phyloP scores from a whole-genome alignment of 2,329 filamentous ascomycete genomes.

The Keithomyces neogunnii region DNA sequence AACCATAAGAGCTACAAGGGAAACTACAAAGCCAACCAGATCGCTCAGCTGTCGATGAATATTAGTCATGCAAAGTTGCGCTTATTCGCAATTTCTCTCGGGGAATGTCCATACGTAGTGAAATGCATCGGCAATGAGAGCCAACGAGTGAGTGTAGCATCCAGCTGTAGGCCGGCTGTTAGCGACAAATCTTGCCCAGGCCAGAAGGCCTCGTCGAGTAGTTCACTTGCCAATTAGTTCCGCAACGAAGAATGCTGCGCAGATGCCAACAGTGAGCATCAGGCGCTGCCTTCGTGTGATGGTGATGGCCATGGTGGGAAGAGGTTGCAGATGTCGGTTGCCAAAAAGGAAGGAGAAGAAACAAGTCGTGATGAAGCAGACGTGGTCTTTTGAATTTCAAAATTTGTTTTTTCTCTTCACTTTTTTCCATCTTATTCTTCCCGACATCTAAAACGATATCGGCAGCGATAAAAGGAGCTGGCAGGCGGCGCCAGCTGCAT shows the following conservation, averaged over 20 bases:
- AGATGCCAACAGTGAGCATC: slow-evolving; percentile 38
- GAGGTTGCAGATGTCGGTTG: not conserved
- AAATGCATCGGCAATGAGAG: slow-evolving; percentile 69
- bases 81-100: not conserved
- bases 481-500: not conserved
- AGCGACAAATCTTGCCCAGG: not conserved
- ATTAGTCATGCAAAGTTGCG: slow-evolving; percentile 8
- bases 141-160: slow-evolving; percentile 62
- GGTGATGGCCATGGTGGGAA: slow-evolving; percentile 12
- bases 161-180: slow-evolving; percentile 38
- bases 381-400: not conserved
- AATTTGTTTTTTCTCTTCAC: no score
- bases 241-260: slow-evolving; percentile 40
- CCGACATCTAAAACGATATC: no score
- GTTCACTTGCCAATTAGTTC: slow-evolving; percentile 35
- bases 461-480: not conserved
- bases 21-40: slow-evolving; percentile 59
- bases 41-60: slow-evolving; percentile 52
- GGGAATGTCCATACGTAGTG: slow-evolving; percentile 49
- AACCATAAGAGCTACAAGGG: slow-evolving; percentile 55
- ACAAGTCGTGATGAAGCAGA: not conserved
- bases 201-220: not conserved
- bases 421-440: no score
- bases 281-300: slow-evolving; percentile 35
- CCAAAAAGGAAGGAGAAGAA: not conserved